A percentile compares a stretch with the other conserved stretches of the same genome.
phyloP scores from a whole-genome alignment of 352 stramenopile species.

The Pythium folliculosum region DNA sequence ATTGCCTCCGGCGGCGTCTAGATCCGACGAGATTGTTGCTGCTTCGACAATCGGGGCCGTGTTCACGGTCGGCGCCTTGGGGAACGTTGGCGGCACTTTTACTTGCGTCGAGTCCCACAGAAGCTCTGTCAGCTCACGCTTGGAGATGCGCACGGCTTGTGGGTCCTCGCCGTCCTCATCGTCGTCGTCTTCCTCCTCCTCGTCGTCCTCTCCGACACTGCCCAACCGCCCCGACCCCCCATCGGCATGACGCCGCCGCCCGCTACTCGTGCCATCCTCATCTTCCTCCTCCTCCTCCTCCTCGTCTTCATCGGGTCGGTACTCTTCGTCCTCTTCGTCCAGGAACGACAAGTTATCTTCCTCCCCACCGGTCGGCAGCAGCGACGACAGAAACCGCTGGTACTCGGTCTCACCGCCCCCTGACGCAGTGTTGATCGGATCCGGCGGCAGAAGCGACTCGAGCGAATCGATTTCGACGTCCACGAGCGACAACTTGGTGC shows the following conservation, averaged over 20 bases:
- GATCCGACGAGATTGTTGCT: not conserved
- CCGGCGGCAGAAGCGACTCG: constrained; percentile 52
- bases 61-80: not conserved
- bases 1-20: not conserved
- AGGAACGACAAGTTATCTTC: constrained; percentile 77
- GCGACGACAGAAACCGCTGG: constrained; percentile 79
- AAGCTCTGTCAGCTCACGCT: constrained; percentile 80
- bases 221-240: constrained; percentile 22
- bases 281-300: constrained; percentile 65
- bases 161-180: constrained; percentile 43
- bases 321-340: constrained; percentile 86
- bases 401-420: constrained; percentile 62
- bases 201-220: constrained; percentile 55
- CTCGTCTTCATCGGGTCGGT: constrained; percentile 70
- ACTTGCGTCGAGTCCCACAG: constrained; percentile 80
- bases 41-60: not conserved
- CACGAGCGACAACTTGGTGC: constrained; percentile 77
- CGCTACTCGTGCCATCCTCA: not conserved
- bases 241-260: not conserved
- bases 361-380: constrained; percentile 56
- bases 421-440: constrained; percentile 29
- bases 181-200: constrained; percentile 9
- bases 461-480: constrained; percentile 74
- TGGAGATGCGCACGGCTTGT: constrained; percentile 53
- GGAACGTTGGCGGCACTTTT: constrained; percentile 41